phyloP scores from a whole-genome alignment of 148 eudicot genomes.

The Limonium bicolor region DNA sequence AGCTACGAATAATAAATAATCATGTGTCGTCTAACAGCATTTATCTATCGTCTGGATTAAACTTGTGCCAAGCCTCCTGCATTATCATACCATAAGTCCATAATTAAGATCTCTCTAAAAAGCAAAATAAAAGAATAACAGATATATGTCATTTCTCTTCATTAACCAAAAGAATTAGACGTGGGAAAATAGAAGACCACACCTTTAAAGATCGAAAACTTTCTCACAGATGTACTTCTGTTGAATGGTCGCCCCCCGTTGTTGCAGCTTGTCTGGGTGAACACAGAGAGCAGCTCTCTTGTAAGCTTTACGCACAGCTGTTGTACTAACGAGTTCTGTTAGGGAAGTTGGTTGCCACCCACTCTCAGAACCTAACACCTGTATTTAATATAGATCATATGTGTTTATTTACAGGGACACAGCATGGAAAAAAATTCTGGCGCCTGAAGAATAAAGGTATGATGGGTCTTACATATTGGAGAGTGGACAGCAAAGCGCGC shows the following conservation, averaged over 20 bases:
- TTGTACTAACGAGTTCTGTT: constrained; percentile 59
- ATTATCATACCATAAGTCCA: neutral
- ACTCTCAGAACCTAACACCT: constrained; percentile 81
- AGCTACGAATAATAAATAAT: too few species aligned
- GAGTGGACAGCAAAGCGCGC: constrained; percentile 85
- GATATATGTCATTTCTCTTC: neutral
- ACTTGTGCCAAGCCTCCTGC: constrained; percentile 90
- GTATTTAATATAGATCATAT: constrained; percentile 9
- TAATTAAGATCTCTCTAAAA: neutral
- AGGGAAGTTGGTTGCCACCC: constrained; percentile 88
- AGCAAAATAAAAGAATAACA: neutral
- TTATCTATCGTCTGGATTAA: constrained; percentile 60
- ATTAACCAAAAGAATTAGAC: constrained; percentile 2
- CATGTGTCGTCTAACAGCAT: too few species aligned
- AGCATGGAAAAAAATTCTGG: neutral
- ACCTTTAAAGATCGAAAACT: constrained; percentile 98
- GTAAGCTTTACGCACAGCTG: constrained; percentile 91
- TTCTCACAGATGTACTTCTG: constrained; percentile 94
- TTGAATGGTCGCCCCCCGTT: constrained; percentile 82
- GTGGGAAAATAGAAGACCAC: neutral
- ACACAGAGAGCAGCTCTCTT: constrained; percentile 86
- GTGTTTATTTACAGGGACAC: neutral
- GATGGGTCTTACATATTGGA: constrained; percentile 70
- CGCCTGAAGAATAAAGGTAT: neutral
- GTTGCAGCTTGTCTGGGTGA: constrained; percentile 98